These are phyloP conservation scores for Aspergillus sparsus DNA, from an alignment of 495 filamentous ascomycete species.

Conservation along the genomic window DNA sequence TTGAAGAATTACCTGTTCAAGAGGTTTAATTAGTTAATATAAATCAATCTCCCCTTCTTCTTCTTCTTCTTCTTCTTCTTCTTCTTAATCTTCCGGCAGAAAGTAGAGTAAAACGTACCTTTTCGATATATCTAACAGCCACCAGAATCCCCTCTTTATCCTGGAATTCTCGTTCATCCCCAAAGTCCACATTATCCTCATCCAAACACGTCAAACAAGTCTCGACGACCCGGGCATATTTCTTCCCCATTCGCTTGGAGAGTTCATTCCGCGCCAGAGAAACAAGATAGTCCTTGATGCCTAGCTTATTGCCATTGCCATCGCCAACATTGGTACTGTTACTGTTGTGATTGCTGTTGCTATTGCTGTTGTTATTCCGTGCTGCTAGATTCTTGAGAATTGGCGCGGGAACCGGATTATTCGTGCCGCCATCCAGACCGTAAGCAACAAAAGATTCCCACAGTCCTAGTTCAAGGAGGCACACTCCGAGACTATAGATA, in stretches of 20 bases:
- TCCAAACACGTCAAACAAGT: slow-evolving; percentile 60
- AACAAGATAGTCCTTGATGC: slow-evolving; percentile 37
- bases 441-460: slow-evolving; percentile 53
- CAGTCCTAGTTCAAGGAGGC: slow-evolving; percentile 61
- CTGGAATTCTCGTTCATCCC: slow-evolving; percentile 43
- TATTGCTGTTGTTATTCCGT: neutral
- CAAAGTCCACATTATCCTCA: slow-evolving; percentile 46
- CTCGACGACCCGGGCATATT: slow-evolving; percentile 51
- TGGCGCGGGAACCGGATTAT: neutral
- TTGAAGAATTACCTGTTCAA: neutral
- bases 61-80: no score
- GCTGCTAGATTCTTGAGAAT: neutral
- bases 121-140: slow-evolving; percentile 55
- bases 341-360: no score
- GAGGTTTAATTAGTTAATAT: neutral
- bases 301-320: neutral
- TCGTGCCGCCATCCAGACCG: neutral
- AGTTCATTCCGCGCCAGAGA: slow-evolving; percentile 40
- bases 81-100: neutral
- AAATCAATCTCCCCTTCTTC: neutral
- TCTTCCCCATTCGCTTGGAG: slow-evolving; percentile 49
- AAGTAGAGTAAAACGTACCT: slow-evolving; percentile 25
- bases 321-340: neutral
- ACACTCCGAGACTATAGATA: slow-evolving; percentile 64
- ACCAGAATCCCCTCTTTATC: slow-evolving; percentile 53